Percentiles rank a stretch among this genome's conserved stretches.
These are phyloP conservation scores for Aspergillus alliaceus DNA, from an alignment of 2,329 filamentous ascomycete genomes.

Conservation along the genomic window DNA sequence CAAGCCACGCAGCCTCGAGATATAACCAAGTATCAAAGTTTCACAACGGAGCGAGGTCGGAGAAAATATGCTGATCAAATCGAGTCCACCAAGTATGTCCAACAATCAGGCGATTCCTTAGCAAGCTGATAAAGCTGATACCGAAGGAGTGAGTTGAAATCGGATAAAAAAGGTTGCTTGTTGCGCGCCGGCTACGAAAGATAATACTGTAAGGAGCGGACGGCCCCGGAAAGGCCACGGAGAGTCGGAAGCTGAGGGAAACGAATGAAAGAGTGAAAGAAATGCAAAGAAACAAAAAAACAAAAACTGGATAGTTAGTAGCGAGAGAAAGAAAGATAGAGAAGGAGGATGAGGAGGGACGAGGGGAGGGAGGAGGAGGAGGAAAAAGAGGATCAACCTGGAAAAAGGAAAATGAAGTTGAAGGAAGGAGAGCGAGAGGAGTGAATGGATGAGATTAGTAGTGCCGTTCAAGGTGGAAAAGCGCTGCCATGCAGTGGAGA, in stretches of 20 bases:
- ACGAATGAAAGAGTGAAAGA: conserved; percentile 7
- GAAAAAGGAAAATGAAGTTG: conserved; percentile 20
- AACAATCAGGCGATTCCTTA: neutral
- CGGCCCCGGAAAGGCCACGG: conserved; percentile 35
- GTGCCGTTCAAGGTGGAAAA: conserved; percentile 2
- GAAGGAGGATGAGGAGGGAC: conserved; percentile 7
- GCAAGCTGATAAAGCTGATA: neutral
- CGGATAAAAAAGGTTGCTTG: conserved; percentile 4
- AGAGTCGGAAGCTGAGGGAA: conserved; percentile 12
- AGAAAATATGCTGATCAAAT: neutral
- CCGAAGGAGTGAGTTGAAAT: neutral
- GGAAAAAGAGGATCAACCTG: conserved; percentile 16
- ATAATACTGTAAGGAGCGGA: conserved; percentile 36
- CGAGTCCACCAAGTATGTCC: neutral
- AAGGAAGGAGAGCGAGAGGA: conserved; percentile 15
- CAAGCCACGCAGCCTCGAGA: neutral
- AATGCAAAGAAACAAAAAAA: conserved; percentile 9
- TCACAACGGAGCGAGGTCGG: conserved; percentile 1
- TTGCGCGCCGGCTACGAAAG: conserved; percentile 9
- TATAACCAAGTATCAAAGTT: conserved; percentile 1
- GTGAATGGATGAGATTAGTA: conserved; percentile 12
- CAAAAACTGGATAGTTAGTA: conserved; percentile 10
- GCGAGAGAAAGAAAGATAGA: conserved; percentile 14
- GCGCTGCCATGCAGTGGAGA: conserved; percentile 5
- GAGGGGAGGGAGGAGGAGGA: conserved; percentile 12